These are phyloP conservation scores for Daldinia decipiens DNA, from an alignment of 495 filamentous ascomycete species.

Conservation along the genomic window DNA sequence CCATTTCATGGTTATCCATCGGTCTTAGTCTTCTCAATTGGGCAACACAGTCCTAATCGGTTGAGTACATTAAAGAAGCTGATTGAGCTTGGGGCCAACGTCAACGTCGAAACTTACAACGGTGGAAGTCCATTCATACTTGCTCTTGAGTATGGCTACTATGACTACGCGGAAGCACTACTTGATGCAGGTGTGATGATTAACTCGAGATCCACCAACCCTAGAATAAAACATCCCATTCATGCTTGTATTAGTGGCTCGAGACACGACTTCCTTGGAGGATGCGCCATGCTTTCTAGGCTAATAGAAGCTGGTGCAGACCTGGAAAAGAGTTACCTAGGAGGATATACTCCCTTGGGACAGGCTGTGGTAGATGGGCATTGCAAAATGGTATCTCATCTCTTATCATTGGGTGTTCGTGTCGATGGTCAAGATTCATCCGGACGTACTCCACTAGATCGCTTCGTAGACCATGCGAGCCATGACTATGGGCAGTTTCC, in stretches of 20 bases:
- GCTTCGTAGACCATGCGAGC: background rate
- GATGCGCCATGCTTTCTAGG: background rate
- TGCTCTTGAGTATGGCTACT: background rate
- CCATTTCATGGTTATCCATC: background rate
- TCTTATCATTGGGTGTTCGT: background rate
- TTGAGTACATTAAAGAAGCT: background rate
- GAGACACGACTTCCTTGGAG: too few relatives aligned
- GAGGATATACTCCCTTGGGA: background rate
- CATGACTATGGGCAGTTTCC: background rate
- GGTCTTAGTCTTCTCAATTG: background rate
- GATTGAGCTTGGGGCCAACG: conserved; percentile 19
- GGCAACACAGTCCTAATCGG: too few relatives aligned
- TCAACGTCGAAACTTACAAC: background rate
- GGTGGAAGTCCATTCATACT: background rate
- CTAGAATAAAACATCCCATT: background rate
- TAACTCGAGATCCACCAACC: background rate
- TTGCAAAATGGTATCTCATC: background rate
- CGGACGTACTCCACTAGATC: background rate
- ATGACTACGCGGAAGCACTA: background rate
- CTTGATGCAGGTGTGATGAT: conserved; percentile 20
- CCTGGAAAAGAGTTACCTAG: background rate
- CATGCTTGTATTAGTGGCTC: background rate
- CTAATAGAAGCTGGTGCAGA: conserved; percentile 11
- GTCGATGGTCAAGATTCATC: background rate
- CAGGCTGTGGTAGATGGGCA: background rate